phyloP scores from a whole-genome alignment of 2,329 filamentous ascomycete genomes.

The Erysiphe pulchra region DNA sequence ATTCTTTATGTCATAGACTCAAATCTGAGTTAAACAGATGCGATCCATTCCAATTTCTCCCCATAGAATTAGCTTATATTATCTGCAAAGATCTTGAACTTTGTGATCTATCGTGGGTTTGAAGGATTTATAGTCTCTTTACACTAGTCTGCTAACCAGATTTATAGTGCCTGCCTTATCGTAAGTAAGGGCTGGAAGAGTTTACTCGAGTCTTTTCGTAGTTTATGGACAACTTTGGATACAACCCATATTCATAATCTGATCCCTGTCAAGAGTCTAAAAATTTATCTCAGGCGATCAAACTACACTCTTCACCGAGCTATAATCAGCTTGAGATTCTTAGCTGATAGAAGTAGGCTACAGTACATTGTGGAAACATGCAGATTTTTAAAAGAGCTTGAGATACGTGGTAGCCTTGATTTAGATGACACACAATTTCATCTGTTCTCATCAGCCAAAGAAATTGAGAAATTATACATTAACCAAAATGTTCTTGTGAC shows the following conservation, averaged over 20 bases:
- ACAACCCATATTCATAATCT: conserved; percentile 4
- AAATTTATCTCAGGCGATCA: conserved; percentile 8
- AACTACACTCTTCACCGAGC: conserved; percentile 10
- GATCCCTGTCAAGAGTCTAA: conserved; percentile 7
- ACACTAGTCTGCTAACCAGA: conserved; percentile 1
- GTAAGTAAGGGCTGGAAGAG: conserved; percentile 12
- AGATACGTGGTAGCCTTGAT: conserved; percentile 5
- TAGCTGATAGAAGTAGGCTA: conserved; percentile 6
- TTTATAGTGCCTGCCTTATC: conserved; percentile 9
- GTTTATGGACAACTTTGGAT: conserved; percentile 12
- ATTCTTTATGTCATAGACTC: conserved; percentile 11
- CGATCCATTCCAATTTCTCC: conserved; percentile 13
- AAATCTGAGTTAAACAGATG: conserved; percentile 5
- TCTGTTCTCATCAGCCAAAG: conserved; percentile 5
- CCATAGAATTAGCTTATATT: conserved; percentile 13
- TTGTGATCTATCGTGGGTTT: conserved; percentile 11
- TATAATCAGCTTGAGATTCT: conserved; percentile 5
- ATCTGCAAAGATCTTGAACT: conserved; percentile 10
- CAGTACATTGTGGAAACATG: conserved; percentile 8
- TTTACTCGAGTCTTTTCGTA: conserved; percentile 9
- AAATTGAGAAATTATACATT: conserved; percentile 5
- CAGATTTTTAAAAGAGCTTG: conserved; percentile 7
- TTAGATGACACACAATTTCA: conserved; percentile 9
- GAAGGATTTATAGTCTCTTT: not conserved
- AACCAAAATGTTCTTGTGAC: conserved; percentile 4